Percentiles rank a stretch among this genome's conserved stretches.
Evolutionary conservation across 441 rosid genomes (phyloP).

Genomic region (Croton laevigatus): DNA sequence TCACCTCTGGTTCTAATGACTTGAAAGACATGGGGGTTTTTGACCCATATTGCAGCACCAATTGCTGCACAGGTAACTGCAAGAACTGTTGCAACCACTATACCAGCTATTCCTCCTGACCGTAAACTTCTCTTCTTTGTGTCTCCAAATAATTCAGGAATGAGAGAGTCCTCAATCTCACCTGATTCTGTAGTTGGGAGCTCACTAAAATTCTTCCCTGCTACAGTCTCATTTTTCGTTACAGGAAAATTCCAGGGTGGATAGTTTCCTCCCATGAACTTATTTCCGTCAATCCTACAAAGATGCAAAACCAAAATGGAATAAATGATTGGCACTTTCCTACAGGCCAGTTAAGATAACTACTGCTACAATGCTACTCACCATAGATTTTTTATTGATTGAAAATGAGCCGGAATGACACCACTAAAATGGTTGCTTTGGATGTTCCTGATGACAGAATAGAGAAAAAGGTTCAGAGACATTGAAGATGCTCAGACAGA

Average conservation of each 20-base stretch:
- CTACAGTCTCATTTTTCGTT: constrained; percentile 37
- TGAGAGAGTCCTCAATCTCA: constrained; percentile 63
- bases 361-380: constrained; percentile 32
- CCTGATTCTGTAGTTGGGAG: constrained; percentile 71
- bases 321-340: constrained; percentile 7
- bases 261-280: constrained; percentile 51
- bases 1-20: constrained; percentile 29
- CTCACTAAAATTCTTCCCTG: constrained; percentile 47
- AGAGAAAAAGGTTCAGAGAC: constrained; percentile 26
- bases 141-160: constrained; percentile 30
- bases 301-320: constrained; percentile 21
- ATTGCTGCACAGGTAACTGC: constrained; percentile 58
- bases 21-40: constrained; percentile 41
- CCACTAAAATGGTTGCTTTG: constrained; percentile 84
- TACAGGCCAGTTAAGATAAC: neutral
- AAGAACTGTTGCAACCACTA: constrained; percentile 62
- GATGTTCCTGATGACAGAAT: constrained; percentile 58
- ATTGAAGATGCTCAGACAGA: constrained; percentile 10
- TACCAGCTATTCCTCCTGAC: constrained; percentile 52
- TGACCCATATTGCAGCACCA: constrained; percentile 39
- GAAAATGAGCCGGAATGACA: constrained; percentile 78
- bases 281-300: constrained; percentile 82
- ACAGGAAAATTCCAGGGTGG: constrained; percentile 83
- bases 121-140: constrained; percentile 50
- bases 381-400: constrained; percentile 84